phyloP scores from a whole-genome alignment of 2,329 filamentous ascomycete species.

The Cryphonectria carpinicola region DNA sequence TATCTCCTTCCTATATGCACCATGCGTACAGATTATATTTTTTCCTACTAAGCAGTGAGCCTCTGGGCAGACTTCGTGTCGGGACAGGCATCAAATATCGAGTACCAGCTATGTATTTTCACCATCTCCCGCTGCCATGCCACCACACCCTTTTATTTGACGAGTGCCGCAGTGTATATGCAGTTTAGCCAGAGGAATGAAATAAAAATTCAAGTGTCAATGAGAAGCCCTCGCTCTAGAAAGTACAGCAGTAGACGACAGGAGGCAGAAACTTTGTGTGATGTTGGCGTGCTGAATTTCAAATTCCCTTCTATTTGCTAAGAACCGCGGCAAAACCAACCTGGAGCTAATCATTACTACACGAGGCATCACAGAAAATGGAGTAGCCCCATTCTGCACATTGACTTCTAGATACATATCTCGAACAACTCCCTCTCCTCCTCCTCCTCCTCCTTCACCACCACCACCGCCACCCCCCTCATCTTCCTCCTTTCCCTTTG shows the following conservation, averaged over 20 bases:
- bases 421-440: slow-evolving; percentile 14
- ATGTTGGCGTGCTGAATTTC: slow-evolving; percentile 16
- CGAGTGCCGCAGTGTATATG: background rate
- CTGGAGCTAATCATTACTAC: slow-evolving; percentile 30
- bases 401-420: slow-evolving; percentile 24
- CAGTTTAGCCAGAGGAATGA: background rate
- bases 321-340: slow-evolving; percentile 27
- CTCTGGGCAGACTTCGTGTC: no score
- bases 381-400: slow-evolving; percentile 19
- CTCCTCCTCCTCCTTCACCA: background rate
- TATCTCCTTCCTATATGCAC: no score
- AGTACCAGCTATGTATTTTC: no score
- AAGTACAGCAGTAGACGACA: background rate
- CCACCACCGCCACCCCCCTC: background rate
- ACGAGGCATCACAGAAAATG: slow-evolving; percentile 26
- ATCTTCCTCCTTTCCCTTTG: slow-evolving; percentile 7
- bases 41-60: no score
- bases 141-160: background rate
- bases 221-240: background rate
- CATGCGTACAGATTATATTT: no score
- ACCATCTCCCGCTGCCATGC: no score
- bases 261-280: background rate
- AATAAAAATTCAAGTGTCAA: background rate
- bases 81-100: no score
- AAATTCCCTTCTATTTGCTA: slow-evolving; percentile 25